A percentile compares a stretch with the other conserved stretches of the same genome.
Conservation (phyloP, 805 yeast species). For the Hanseniaspora hatyaiensis region DNA sequence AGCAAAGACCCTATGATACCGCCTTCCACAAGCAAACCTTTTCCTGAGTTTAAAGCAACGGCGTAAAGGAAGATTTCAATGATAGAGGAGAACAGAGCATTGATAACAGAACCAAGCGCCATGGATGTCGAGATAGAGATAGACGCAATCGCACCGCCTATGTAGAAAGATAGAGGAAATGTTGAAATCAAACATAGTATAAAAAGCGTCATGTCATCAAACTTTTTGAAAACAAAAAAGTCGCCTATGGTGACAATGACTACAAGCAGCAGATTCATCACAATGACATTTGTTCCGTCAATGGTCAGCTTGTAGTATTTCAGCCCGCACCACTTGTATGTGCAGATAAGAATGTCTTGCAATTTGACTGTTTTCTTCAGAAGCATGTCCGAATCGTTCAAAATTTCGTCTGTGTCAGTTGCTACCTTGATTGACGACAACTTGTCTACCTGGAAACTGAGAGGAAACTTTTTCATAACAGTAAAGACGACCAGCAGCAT, state of each 20-base stretch:
- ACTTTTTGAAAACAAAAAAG: constrained; percentile 37
- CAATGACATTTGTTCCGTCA: constrained; percentile 88
- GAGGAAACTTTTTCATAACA: constrained; percentile 9
- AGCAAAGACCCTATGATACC: constrained; percentile 86
- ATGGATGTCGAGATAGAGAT: constrained; percentile 96
- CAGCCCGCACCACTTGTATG: constrained; percentile 82
- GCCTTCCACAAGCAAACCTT: constrained; percentile 88
- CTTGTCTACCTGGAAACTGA: constrained; percentile 1
- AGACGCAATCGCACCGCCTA: constrained; percentile 99
- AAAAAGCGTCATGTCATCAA: constrained; percentile 45
- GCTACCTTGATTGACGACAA: no score
- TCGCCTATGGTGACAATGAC: constrained; percentile 77
- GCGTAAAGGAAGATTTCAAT: constrained; percentile 88
- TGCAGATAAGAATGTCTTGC: constrained; percentile 63
- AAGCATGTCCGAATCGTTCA: no score
- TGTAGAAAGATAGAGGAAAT: constrained; percentile 88
- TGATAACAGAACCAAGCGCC: constrained; percentile 97
- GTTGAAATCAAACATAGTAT: constrained; percentile 69
- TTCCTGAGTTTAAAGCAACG: constrained; percentile 75
- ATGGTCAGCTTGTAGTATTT: constrained; percentile 94
- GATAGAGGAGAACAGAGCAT: constrained; percentile 91
- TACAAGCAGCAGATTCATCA: constrained; percentile 68
- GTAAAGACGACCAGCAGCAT: constrained; percentile 4
- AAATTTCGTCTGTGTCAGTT: no score
- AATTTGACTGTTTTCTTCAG: no score